Conservation (phyloP, 768 basidiomycete genomes). For the Scleroderma bovista region DNA sequence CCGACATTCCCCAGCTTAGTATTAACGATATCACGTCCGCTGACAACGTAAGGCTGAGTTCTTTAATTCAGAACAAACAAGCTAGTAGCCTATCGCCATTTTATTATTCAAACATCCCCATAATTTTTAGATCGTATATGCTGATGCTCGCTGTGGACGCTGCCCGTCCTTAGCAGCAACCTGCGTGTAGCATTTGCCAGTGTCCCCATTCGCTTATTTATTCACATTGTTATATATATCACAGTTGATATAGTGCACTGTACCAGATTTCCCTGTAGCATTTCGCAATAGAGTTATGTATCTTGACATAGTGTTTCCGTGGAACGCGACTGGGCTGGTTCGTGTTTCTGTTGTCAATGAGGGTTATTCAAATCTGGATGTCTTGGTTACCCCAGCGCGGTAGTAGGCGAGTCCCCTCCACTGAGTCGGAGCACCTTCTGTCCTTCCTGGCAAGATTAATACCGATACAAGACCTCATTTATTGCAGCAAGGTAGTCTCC, state of each 20-base stretch:
- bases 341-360: no score
- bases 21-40: constrained; percentile 4
- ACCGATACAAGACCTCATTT: constrained; percentile 8
- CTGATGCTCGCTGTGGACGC: not conserved
- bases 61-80: no score
- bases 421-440: not conserved
- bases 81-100: no score
- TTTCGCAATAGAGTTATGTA: not conserved
- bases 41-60: not conserved
- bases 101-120: not conserved
- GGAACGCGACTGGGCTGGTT: no score
- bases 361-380: no score
- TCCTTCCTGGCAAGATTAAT: constrained; percentile 4
- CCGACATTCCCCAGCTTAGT: constrained; percentile 21
- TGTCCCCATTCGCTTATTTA: not conserved
- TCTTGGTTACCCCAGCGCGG: no score
- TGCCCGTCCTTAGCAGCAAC: not conserved
- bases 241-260: not conserved
- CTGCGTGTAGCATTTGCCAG: not conserved
- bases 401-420: no score
- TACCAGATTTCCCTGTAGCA: no score
- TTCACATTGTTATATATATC: not conserved
- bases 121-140: not conserved
- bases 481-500: constrained; percentile 1
- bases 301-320: not conserved